Base-by-base conservation (phyloP, 2,329 filamentous ascomycete species). In the Hawksworthiomyces lignivorus region DNA sequence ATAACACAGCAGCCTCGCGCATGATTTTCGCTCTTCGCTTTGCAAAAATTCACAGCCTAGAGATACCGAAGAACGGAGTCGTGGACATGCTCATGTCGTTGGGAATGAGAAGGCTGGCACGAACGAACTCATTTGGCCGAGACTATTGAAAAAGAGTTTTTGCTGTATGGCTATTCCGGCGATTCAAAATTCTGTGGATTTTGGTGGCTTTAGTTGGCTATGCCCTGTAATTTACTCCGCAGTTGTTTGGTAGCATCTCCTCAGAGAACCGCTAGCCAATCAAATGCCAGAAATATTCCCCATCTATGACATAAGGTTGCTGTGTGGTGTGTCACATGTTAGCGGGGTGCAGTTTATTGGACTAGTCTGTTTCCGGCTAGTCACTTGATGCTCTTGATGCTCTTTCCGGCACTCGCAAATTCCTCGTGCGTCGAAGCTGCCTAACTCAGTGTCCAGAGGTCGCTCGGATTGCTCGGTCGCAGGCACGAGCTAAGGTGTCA, bases 391-490 rank as follows among this genome's bases (percentile, higher is more conserved):
- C n/a, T n/a, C n/a, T n/a, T n/a, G n/a, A n/a, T n/a, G n/a, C n/a
- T n/a, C n/a, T n/a, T n/a, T n/a, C n/a, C n/a, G 24, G 24, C 24
- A 27, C 24, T 27, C 24, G 24, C 24, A n/a, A 27, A 8, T 27
- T 7, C 27, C 27, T n/a, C 18, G 31, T 33, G 31, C 15, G 15
- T 17, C 31, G 31, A 9, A 33, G 31, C n/a, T 32, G 30, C 30
- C 30, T 32, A 15, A 32, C 24, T 27, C 24, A 12, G 7, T 27
- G 15, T 36, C 15, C 21, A 26, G 22, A 38, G 35, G 28, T 39
- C 20, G 19, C 26, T 41, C 43, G 43, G 43, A 45, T 41, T 32
- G 30, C 19, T 45, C 43, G 43, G 43, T 26, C 37, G 12, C 33
- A 36, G 27, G 26, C n/a, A n/a, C n/a, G n/a, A n/a, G n/a, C n/a